phyloP scores from a whole-genome alignment of 148 eudicot genomes.

The Linanthus parryae region DNA sequence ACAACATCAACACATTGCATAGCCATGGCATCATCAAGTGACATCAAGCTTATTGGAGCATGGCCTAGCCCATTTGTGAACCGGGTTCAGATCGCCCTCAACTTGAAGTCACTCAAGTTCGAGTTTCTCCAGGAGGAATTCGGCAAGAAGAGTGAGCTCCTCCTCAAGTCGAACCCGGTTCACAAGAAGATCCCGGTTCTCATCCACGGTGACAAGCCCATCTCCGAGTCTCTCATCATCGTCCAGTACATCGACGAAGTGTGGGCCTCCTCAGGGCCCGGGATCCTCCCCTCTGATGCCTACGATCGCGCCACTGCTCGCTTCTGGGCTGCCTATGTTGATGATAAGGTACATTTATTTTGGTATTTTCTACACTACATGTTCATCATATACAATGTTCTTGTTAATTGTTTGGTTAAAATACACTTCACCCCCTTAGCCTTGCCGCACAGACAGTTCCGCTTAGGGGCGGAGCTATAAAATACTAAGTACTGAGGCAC shows the following conservation, averaged over 20 bases:
- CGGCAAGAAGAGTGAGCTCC: constrained; percentile 35
- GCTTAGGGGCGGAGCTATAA: no score
- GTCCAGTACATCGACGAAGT: constrained; percentile 58
- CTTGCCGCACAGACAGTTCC: no score
- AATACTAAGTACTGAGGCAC: no score
- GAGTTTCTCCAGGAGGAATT: constrained; percentile 16
- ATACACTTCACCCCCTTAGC: no score
- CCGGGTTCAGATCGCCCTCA: constrained; percentile 19
- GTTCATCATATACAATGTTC: no score
- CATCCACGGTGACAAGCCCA: constrained; percentile 41
- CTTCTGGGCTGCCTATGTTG: constrained; percentile 60
- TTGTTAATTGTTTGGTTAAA: no score
- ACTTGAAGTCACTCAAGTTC: constrained; percentile 14
- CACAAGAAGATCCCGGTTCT: constrained; percentile 65
- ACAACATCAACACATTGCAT: no score
- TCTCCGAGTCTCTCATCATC: constrained; percentile 55
- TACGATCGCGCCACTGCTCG: constrained; percentile 60
- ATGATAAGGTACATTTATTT: constrained; percentile 38
- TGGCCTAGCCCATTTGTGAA: constrained; percentile 15
- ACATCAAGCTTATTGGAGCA: constrained; percentile 13
- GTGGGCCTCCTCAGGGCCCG: constrained; percentile 32
- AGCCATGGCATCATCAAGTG: constrained; percentile 4
- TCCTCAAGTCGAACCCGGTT: constrained; percentile 61
- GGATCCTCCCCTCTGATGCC: constrained; percentile 58
- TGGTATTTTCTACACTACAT: no score